Evolutionary conservation across 192 early-diverging fungal genomes (phyloP), one percentile per base, ranked within the genome.

Genomic region (Ambispora gerdemannii): DNA sequence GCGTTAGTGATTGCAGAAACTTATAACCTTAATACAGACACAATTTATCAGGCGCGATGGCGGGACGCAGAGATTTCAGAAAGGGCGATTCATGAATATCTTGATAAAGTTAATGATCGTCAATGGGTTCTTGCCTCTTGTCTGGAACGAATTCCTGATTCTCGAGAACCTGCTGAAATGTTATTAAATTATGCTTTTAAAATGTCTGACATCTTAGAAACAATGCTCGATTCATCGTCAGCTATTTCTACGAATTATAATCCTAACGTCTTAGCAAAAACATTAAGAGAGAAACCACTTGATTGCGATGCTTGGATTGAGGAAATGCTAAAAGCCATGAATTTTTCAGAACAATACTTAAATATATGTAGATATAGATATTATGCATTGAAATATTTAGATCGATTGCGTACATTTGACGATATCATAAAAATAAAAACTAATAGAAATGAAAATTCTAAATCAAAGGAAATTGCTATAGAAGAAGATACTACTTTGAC

Each of bases 41-140:
- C 80, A 8, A 72, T 90, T 8, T 87, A 86, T 71, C 84, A 91
- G 69, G 77, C 84, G 7, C 83, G 82, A 63, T 90, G 87, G 86
- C 56, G 64, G 25, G 69, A 77, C 1, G 59, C 78, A 22, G 63
- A 74, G 8, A 74, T 82, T 20, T 71, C 81, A 1, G 76, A 75
- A 3, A 50, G 78, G 2, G 52, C 74, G 28, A 76, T 80, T 65
- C 34, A 77, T 11, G 73, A 76, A 8, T 51, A 76, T 19, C 67
- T 90, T 19, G 72, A 76, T 6, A 79, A 79, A 50, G 78, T 91
- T 34, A 67, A 77, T 17, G 82, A 91, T 65, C 75, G 81, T 50
- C 72, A 76, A 30, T 91, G 89, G 89, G 86, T 88, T 2, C 58
- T 88, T 33, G 50, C 70, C 4, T 68, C 59, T n/a, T 88, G 83